These are phyloP conservation scores for Neonectria punicea DNA, from an alignment of 2,329 filamentous ascomycete genomes.

Conservation along the genomic window DNA sequence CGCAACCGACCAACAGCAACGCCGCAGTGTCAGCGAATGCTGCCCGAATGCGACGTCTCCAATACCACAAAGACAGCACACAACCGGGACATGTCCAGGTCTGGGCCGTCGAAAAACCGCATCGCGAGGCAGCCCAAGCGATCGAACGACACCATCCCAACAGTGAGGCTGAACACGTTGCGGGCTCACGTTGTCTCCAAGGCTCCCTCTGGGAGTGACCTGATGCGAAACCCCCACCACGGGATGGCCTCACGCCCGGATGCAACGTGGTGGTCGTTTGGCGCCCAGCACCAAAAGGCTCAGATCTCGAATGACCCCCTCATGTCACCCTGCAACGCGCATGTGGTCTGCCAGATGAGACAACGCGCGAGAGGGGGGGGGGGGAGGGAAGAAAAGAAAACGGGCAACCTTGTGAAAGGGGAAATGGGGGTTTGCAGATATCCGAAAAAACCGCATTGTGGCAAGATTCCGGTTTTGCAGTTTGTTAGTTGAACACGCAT, in stretches of 20 bases:
- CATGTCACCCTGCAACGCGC: slow-evolving; percentile 25
- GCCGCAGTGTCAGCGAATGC: background rate
- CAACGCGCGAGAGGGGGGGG: background rate
- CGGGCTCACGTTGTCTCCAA: slow-evolving; percentile 4
- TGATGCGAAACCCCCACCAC: slow-evolving; percentile 5
- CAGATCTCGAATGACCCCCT: slow-evolving; percentile 7
- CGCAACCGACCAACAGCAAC: too few relatives aligned
- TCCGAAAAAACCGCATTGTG: background rate
- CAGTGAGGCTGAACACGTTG: background rate
- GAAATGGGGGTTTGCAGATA: background rate
- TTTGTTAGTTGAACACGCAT: background rate
- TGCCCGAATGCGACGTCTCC: background rate
- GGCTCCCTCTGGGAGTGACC: background rate
- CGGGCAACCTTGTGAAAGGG: too few relatives aligned
- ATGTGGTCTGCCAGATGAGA: slow-evolving; percentile 16
- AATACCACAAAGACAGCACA: background rate
- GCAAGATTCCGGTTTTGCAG: background rate
- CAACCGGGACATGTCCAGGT: background rate
- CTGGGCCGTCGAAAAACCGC: background rate
- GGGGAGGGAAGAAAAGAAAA: background rate
- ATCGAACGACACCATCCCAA: background rate
- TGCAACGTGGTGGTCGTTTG: background rate
- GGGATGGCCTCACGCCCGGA: slow-evolving; percentile 6
- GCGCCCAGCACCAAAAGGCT: too few relatives aligned
- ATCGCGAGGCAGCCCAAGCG: background rate